Base-by-base conservation (phyloP, 1,284 basidiomycete genomes). In the Pholiota adiposa region DNA sequence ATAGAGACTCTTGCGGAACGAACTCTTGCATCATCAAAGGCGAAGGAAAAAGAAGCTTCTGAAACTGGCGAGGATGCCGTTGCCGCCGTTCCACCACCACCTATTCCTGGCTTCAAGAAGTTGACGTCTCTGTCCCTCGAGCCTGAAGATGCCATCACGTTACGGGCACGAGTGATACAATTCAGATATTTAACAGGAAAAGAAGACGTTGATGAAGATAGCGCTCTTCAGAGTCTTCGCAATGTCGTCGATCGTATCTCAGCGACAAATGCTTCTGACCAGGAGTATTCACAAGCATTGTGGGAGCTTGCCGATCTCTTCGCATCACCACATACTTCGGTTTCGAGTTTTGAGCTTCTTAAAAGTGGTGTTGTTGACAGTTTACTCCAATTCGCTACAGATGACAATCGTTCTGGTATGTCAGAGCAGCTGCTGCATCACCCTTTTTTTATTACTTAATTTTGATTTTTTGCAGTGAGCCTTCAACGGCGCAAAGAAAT, bases 311-410 rank as follows among this genome's bases (percentile, higher is more conserved):
- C 93, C 0, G 81, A 83, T 14, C 81, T 96, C 46, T 97, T 99
- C 72, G 79, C 88, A 1, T 88, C 88, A n/a, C 82, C 84, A 31
- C 83, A 87, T 67, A 85, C 83, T 3, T 91, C 94, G 9, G 87
- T 98, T 11, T 98, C 96, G 0, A 97, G 96, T 74, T 99, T 98
- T 67, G 97, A 99, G 77, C 77, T 99, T 41, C 78, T 98, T 56
- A 92, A 97, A 69, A 97, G 94, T 69, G 97, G 96, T 2, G 83
- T 98, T 0, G 90, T 98, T 1, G 95, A 97, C 65, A 89, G 89
- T 2, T 73, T 99, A 43, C 83, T 98, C 56, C 84, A 85, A 49
- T 96, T 95, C 75, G 87, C 94, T 4, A 92, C 91, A 2, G 87
- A 89, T 61, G 77, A 83, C 46, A 83, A 84, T 7, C 79, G 83